Base-by-base conservation (phyloP, 805 yeast genomes). In the Teunomyces barrocoloradensis region DNA sequence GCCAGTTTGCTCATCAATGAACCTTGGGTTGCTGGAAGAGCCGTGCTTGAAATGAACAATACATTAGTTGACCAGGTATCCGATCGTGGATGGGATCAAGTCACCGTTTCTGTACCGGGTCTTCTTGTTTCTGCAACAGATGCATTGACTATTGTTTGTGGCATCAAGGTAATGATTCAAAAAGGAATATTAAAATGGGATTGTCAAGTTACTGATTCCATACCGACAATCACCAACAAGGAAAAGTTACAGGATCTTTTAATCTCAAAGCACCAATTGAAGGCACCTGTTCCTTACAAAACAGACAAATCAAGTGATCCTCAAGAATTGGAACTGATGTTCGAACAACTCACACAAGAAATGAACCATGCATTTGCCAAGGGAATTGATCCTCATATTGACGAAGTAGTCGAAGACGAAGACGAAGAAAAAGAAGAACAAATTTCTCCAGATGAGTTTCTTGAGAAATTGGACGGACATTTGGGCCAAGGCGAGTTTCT, bases 11-110 rank as follows among this genome's bases (percentile, higher is more conserved):
- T 48, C 11, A 13, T 18, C 13, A 23, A 20, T 9, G 13, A 36
- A 4, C 51, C 51, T 9, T 44, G 51, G 48, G n/a, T 44, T 6
- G 27, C 37, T 4, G 51, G 46, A 13, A 25, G 41, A 30, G 33
- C 45, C 11, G n/a, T 44, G 1, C 20, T 10, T 5, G 44, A 42
- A 30, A 5, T 13, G 20, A 32, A 32, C 12, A 13, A 42, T 7
- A 25, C 23, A 12, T 17, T 13, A 17, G 15, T 10, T 10, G 15
- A 27, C 4, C 4, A 10, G 5, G n/a, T 41, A 2, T 35, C 23
- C 11, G 36, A 20, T 10, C 15, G 23, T 28, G 34, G 6, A 13
- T 28, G 34, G 34, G 23, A 12, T 6, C 13, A 17, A 10, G 25
- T 17, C n/a, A 18, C 20, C 10, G 17, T 42, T 13, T 28, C 37